Conservation (phyloP, 2,329 filamentous ascomycete genomes). For the Coniochaeta sp. region DNA sequence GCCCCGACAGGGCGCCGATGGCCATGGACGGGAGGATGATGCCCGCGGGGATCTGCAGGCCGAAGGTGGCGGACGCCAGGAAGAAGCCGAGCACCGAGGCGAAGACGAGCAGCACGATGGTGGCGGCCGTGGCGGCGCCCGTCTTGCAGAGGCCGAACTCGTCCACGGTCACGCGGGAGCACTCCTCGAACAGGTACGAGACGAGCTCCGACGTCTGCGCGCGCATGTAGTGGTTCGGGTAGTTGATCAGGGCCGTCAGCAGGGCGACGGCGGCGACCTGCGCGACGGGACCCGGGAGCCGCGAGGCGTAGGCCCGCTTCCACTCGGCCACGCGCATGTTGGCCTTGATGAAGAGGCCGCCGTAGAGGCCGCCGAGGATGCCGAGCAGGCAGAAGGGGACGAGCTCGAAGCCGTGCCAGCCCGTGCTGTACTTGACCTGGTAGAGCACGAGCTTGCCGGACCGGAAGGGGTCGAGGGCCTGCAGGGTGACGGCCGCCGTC, state of each 20-base stretch:
- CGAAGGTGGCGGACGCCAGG: constrained; percentile 83
- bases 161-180: constrained; percentile 73
- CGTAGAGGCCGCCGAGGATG: constrained; percentile 86
- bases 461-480: constrained; percentile 88
- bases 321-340: constrained; percentile 84
- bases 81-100: constrained; percentile 80
- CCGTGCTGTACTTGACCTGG: constrained; percentile 85
- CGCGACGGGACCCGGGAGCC: constrained; percentile 64
- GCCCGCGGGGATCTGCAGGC: constrained; percentile 86
- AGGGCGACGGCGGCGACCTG: constrained; percentile 78
- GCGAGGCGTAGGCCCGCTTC: constrained; percentile 60
- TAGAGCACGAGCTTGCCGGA: constrained; percentile 94
- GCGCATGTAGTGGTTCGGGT: constrained; percentile 93
- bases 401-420: constrained; percentile 93
- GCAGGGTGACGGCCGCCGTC: constrained; percentile 91
- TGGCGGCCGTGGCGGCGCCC: constrained; percentile 72
- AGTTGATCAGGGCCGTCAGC: constrained; percentile 84
- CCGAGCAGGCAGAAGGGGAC: constrained; percentile 82
- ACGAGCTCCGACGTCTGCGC: constrained; percentile 88
- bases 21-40: constrained; percentile 96
- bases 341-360: constrained; percentile 86
- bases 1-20: constrained; percentile 83
- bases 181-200: constrained; percentile 87
- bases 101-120: constrained; percentile 74
- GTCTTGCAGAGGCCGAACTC: constrained; percentile 86